Percentiles rank a stretch among this genome's conserved stretches.
Conservation (phyloP, 169 alveolate species). For the Eimeria acervulina region DNA sequence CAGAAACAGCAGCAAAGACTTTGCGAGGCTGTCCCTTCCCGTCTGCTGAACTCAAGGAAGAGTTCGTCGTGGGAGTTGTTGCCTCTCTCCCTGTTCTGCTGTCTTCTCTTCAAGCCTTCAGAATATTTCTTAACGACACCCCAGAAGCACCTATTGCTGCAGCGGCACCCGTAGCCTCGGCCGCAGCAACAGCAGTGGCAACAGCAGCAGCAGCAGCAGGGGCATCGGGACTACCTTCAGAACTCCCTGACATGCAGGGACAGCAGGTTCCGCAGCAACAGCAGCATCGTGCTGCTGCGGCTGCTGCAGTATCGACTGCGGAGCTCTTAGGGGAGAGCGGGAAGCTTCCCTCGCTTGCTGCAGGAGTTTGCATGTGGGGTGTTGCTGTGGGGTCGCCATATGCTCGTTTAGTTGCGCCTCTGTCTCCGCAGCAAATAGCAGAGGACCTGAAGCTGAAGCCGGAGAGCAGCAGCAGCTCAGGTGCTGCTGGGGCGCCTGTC, state of each 20-base stretch:
- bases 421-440: conserved; percentile 59
- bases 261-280: conserved; percentile 43
- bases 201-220: conserved; percentile 48
- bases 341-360: conserved; percentile 50
- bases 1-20: conserved; percentile 48
- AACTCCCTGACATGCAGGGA: conserved; percentile 20
- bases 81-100: conserved; percentile 76
- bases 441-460: conserved; percentile 64
- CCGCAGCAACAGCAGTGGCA: not conserved
- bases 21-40: conserved; percentile 64
- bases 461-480: conserved; percentile 56
- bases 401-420: conserved; percentile 43
- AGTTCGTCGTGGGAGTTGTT: conserved; percentile 44
- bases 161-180: conserved; percentile 16
- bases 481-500: not conserved
- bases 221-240: not conserved
- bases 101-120: conserved; percentile 69
- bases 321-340: conserved; percentile 48
- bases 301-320: conserved; percentile 34
- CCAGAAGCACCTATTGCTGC: conserved; percentile 43
- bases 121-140: conserved; percentile 30
- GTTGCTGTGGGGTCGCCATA: conserved; percentile 54
- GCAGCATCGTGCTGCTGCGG: not conserved
- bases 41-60: conserved; percentile 40
- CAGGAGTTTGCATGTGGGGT: conserved; percentile 73